Base-by-base conservation (phyloP, 257 asterid species). In the Cordia subcordata region DNA sequence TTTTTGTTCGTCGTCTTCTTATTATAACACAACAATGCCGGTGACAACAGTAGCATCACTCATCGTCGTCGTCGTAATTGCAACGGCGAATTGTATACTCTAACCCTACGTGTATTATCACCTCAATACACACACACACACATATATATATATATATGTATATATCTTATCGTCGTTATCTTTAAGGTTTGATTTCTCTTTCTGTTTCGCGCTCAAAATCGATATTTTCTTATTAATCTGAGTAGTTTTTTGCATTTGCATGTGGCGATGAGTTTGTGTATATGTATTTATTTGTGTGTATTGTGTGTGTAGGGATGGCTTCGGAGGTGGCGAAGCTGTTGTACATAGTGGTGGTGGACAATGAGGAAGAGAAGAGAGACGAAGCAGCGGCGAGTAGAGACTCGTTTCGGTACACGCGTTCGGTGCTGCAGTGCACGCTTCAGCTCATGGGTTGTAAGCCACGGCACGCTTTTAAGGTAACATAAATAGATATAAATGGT, bases 401-500 rank as follows among this genome's bases (percentile, higher is more conserved):
- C 39, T 83, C 96, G 58, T 85, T 85, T 68, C 86, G 97, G 62
- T 93, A 93, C 74, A 93, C 97, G 74, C 95, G 97, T 55, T 83
- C 99, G 11, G 86, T 90, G 49, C 76, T 93, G 61, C 96, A 89
- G 86, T 86, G 90, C 61, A 83, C 97, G 76, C 80, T 93, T 72
- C 99, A 93, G 39, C 95, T 93, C 67, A 93, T 93, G 92, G 99
- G 99, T 23, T 93, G 99, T 78, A 93, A 93, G 72, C 78, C 99
- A 75, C 85, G 97, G 42, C 99, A 93, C 65, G 95, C 97, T 53
- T 89, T 93, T 67, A 93, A 93, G 99, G 99, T 93, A 27, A 39
- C 61, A 16, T 33, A 33, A 12, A 0, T n/a, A n/a, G n/a, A n/a
- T n/a, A n/a, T n/a, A n/a, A n/a, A n/a, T n/a, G n/a, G n/a, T n/a